Percentiles rank a stretch among this genome's conserved stretches.
Conservation (phyloP, 257 asterid species). For the Forsythia suspensa region DNA sequence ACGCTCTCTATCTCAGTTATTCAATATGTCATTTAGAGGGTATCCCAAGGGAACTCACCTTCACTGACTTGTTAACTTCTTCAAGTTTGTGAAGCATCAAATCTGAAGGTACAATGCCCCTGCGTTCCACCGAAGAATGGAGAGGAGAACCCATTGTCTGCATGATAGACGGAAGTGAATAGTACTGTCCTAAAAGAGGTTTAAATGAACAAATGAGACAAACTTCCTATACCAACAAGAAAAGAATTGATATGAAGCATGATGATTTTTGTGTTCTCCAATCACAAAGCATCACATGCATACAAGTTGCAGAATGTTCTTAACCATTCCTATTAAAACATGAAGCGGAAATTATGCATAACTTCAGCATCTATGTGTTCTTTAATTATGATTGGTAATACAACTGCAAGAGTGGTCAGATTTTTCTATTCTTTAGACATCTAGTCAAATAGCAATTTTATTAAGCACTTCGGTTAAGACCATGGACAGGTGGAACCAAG, state of each 20-base stretch:
- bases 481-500: background rate
- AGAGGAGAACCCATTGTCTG: conserved; percentile 49
- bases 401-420: background rate
- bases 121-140: conserved; percentile 37
- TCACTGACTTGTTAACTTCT: conserved; percentile 62
- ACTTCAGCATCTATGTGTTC: background rate
- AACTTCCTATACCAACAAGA: background rate
- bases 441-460: background rate
- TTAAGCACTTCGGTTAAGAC: background rate
- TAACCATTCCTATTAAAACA: background rate
- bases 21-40: background rate
- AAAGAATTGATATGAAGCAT: background rate
- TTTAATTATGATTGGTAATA: background rate
- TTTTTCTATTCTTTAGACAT: background rate
- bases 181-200: background rate
- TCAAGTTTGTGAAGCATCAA: conserved; percentile 65
- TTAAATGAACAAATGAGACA: background rate
- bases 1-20: too few species aligned
- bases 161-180: conserved; percentile 14
- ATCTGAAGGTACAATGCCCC: conserved; percentile 45
- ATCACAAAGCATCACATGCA: background rate
- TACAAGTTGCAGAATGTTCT: background rate
- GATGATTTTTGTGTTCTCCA: background rate
- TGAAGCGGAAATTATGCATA: background rate
- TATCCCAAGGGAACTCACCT: conserved; percentile 36